Percentiles rank a stretch among this genome's conserved stretches.
Evolutionary conservation across 2,329 filamentous ascomycete species (phyloP).

Genomic region (Onygenales sp.): DNA sequence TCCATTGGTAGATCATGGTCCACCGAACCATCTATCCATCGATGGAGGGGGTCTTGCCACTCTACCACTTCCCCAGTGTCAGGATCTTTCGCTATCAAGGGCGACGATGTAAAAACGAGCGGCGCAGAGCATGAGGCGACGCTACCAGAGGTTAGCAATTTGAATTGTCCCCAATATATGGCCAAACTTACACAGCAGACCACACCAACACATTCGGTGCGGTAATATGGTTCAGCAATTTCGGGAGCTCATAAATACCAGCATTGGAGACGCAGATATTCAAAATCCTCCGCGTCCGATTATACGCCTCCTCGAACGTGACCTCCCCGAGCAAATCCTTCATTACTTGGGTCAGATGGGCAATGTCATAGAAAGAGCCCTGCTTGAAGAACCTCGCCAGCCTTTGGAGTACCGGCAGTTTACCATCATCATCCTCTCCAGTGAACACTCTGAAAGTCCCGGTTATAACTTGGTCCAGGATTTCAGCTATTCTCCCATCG

Average conservation of each 20-base stretch:
- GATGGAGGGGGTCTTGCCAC: constrained; percentile 78
- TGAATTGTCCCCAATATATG: neutral
- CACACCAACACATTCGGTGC: constrained; percentile 91
- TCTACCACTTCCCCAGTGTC: constrained; percentile 64
- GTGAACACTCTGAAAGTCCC: constrained; percentile 78
- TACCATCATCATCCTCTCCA: constrained; percentile 38
- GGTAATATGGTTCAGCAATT: constrained; percentile 84
- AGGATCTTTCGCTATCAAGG: constrained; percentile 75
- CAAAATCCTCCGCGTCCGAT: constrained; percentile 80
- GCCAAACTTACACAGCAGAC: constrained; percentile 63
- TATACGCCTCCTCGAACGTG: constrained; percentile 93
- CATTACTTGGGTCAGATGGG: constrained; percentile 74
- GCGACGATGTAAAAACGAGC: constrained; percentile 69
- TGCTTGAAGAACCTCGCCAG: constrained; percentile 67
- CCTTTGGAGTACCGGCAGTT: constrained; percentile 58
- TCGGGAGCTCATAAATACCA: constrained; percentile 75
- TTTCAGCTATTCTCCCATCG: constrained; percentile 64
- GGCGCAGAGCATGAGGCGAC: constrained; percentile 94
- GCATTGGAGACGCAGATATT: constrained; percentile 91
- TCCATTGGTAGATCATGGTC: constrained; percentile 92
- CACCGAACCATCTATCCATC: constrained; percentile 90
- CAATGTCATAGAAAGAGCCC: constrained; percentile 76
- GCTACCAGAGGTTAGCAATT: constrained; percentile 19
- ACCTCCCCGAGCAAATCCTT: constrained; percentile 70
- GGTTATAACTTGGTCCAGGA: constrained; percentile 63